Base-by-base conservation (phyloP, 2,329 filamentous ascomycete genomes). In the Cladobotryum mycophilum region DNA sequence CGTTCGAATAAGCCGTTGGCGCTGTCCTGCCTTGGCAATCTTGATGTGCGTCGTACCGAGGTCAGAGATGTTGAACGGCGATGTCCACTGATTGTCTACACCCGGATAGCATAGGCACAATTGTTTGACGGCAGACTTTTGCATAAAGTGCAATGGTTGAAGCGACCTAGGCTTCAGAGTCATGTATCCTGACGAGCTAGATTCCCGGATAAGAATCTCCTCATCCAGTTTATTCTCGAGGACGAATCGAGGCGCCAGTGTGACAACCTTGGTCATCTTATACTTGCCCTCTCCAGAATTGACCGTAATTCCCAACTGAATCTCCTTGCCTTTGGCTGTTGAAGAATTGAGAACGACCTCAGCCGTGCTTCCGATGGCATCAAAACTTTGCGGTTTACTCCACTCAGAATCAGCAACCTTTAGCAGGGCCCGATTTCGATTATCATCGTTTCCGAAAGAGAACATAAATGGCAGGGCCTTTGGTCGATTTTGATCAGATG, bases 351-450 rank as follows among this genome's bases (percentile, higher is more conserved):
- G 76, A 34, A 93, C 81, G 35, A 96, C 88, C 60, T 96, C 91
- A 14, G 89, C 86, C 1, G 86, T 90, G 61, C 92, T 97, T 33
- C 93, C 93, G 56, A 99, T 93, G 17, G 93, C 93, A 64, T 99
- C 95, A 61, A 99, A 96, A 77, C 89, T 96, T 66, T 97, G 92
- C 1, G 92, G 89, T 65, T 93, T 96, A 71, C 93, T 97, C 95
- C 93, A 99, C 53, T 85, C 81, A 1, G 93, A 96, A 49, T 95
- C 87, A 5, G 87, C 89, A 38, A 96, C 82, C 70, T 89, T 95
- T 53, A 99, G 74, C 41, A 95, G 73, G 6, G 89, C 90, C 57
- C 93, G 84, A 66, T 99, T 99, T 60, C 89, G 89, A 59, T 88
- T 87, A 62, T 99, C 93, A 57, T 96, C 88, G 17, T 80, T 89